Evolutionary conservation across 257 asterid species (phyloP).

Genomic region (Fraxinus anomala): DNA sequence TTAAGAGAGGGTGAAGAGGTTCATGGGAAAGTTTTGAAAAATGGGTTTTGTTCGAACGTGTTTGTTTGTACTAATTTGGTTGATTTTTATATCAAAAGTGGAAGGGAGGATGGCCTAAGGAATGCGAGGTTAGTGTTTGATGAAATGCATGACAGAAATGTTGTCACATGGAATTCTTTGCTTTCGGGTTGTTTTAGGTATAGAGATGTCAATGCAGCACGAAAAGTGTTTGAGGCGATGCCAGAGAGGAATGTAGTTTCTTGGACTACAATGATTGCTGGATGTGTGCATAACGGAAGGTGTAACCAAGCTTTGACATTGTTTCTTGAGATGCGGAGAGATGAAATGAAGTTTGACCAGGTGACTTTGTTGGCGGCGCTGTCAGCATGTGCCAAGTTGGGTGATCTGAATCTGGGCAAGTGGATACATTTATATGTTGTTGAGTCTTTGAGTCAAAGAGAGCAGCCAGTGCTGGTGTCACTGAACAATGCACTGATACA

Average conservation of each 20-base stretch:
- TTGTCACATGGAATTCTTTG: constrained; percentile 78
- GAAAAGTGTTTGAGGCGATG: constrained; percentile 50
- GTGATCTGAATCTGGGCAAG: constrained; percentile 59
- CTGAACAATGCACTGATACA: constrained; percentile 69
- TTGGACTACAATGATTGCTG: constrained; percentile 85
- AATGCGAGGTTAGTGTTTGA: constrained; percentile 58
- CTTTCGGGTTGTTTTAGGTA: constrained; percentile 54
- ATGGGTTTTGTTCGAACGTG: constrained; percentile 54
- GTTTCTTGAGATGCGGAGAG: constrained; percentile 50
- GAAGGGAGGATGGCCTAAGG: constrained; percentile 37
- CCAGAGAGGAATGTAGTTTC: constrained; percentile 71
- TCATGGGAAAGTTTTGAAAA: constrained; percentile 62
- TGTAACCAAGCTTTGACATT: constrained; percentile 55
- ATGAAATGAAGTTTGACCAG: constrained; percentile 59
- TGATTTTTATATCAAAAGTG: constrained; percentile 59
- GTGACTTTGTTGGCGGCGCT: constrained; percentile 65
- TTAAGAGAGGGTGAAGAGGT: constrained; percentile 64
- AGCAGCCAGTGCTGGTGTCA: constrained; percentile 40
- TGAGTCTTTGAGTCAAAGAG: constrained; percentile 31
- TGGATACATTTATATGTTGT: constrained; percentile 59
- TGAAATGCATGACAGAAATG: constrained; percentile 61
- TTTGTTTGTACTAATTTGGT: constrained; percentile 67
- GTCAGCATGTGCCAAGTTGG: constrained; percentile 80
- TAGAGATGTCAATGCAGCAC: constrained; percentile 54
- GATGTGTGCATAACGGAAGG: constrained; percentile 63